Conservation (phyloP, 495 filamentous ascomycete species). For the Apodospora peruviana region DNA sequence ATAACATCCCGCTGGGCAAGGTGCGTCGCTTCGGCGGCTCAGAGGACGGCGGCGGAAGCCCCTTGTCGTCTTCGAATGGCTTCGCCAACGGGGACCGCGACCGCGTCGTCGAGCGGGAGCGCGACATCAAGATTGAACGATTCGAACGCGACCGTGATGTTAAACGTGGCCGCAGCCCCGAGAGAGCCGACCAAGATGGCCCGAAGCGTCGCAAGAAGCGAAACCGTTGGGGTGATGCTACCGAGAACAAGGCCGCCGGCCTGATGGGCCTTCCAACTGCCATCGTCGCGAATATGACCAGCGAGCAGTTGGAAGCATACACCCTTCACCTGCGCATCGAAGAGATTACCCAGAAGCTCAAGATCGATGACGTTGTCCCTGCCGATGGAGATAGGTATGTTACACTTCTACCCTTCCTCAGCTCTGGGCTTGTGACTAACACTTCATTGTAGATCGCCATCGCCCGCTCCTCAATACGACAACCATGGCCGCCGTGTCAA, state of each 20-base stretch:
- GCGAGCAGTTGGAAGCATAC: slow-evolving; percentile 95
- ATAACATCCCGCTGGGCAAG: slow-evolving; percentile 91
- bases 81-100: slow-evolving; percentile 21
- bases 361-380: slow-evolving; percentile 96
- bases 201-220: slow-evolving; percentile 86
- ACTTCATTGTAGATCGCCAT: slow-evolving; percentile 78
- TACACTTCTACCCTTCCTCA: neutral
- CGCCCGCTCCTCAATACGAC: slow-evolving; percentile 94
- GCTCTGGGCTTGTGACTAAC: slow-evolving; percentile 3
- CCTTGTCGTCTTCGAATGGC: slow-evolving; percentile 12
- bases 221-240: slow-evolving; percentile 93
- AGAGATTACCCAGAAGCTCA: slow-evolving; percentile 97
- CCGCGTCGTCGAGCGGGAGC: slow-evolving; percentile 8
- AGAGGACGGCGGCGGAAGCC: slow-evolving; percentile 50
- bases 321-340: slow-evolving; percentile 91
- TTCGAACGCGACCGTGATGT: slow-evolving; percentile 79
- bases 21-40: slow-evolving; percentile 78
- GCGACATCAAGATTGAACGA: slow-evolving; percentile 16
- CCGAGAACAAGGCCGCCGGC: slow-evolving; percentile 96
- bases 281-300: slow-evolving; percentile 95
- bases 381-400: slow-evolving; percentile 87
- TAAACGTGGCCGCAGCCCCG: slow-evolving; percentile 49
- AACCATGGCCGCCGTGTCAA: slow-evolving; percentile 98
- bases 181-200: slow-evolving; percentile 59
- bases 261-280: slow-evolving; percentile 95